Percentiles rank a stretch among this genome's conserved stretches.
Conservation (phyloP, 257 asterid genomes). For the Salvia splendens region DNA sequence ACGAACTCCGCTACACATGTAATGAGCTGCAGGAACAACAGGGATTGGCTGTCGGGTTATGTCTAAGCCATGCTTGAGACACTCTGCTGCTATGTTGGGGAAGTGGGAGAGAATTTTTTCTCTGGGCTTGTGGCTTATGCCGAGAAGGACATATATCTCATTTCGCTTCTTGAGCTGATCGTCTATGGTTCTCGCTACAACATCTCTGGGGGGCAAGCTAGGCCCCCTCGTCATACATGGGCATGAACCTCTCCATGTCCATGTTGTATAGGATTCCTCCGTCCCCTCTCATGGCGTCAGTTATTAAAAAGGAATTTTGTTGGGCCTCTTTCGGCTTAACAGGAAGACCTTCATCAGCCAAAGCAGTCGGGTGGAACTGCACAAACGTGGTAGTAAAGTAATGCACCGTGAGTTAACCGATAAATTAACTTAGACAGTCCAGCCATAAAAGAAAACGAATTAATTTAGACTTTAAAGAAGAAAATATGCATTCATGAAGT, state of each 20-base stretch:
- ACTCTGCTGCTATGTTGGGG: constrained; percentile 94
- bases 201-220: constrained; percentile 97
- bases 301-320: constrained; percentile 84
- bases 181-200: constrained; percentile 95
- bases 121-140: constrained; percentile 76
- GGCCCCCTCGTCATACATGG: constrained; percentile 70
- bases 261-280: constrained; percentile 90
- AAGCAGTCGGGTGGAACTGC: constrained; percentile 98
- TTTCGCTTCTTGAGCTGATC: constrained; percentile 87
- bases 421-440: constrained; percentile 1
- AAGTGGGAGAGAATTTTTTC: constrained; percentile 77
- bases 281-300: constrained; percentile 96
- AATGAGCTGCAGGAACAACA: constrained; percentile 96
- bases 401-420: constrained; percentile 3
- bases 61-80: constrained; percentile 80
- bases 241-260: constrained; percentile 88
- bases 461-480: constrained; percentile 7
- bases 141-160: constrained; percentile 86
- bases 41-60: constrained; percentile 87
- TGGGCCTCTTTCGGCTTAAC: constrained; percentile 62
- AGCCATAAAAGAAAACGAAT: not conserved
- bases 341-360: constrained; percentile 97
- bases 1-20: constrained; percentile 99
- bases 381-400: constrained; percentile 63
- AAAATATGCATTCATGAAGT: constrained; percentile 7